A percentile compares a stretch with the other conserved stretches of the same genome.
These are phyloP conservation scores for Aspergillus sparsus DNA, from an alignment of 495 filamentous ascomycete species.

Conservation along the genomic window DNA sequence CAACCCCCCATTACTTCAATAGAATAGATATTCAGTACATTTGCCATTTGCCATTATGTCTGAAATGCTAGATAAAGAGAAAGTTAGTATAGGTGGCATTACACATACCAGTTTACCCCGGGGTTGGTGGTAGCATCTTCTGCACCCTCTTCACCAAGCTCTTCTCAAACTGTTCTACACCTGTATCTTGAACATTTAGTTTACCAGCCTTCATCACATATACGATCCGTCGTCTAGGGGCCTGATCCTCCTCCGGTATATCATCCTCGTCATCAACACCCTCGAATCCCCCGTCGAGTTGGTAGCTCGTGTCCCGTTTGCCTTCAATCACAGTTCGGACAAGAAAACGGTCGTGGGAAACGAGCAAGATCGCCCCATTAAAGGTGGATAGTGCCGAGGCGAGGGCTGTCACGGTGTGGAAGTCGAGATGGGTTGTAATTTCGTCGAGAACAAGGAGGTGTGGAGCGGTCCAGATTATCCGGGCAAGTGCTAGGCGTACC, in stretches of 20 bases:
- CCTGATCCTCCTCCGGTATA: constrained; percentile 42
- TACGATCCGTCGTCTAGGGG: constrained; percentile 54
- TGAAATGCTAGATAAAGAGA: too few relatives aligned
- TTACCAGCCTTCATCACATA: constrained; percentile 60
- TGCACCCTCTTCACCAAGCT: constrained; percentile 59
- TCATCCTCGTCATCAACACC: constrained; percentile 37
- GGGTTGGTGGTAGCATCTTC: constrained; percentile 35
- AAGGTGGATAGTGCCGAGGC: constrained; percentile 63
- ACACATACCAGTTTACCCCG: constrained; percentile 4
- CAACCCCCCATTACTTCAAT: too few relatives aligned
- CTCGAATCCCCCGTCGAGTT: constrained; percentile 52
- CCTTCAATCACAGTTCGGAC: constrained; percentile 69
- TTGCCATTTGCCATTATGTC: too few relatives aligned
- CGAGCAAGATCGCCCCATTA: constrained; percentile 69
- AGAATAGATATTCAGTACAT: too few relatives aligned
- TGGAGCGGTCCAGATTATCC: constrained; percentile 64
- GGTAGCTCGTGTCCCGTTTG: constrained; percentile 43
- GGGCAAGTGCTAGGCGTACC: constrained; percentile 73
- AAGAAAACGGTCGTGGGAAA: constrained; percentile 79
- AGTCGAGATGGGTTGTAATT: constrained; percentile 83
- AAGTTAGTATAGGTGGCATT: too few relatives aligned
- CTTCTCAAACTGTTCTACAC: constrained; percentile 65
- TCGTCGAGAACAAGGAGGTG: constrained; percentile 80
- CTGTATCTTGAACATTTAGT: constrained; percentile 56
- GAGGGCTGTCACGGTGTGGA: constrained; percentile 71